Evolutionary conservation across 495 filamentous ascomycete genomes (phyloP), one percentile per base, ranked within the genome.

Genomic region (Tuber umbilicatum): DNA sequence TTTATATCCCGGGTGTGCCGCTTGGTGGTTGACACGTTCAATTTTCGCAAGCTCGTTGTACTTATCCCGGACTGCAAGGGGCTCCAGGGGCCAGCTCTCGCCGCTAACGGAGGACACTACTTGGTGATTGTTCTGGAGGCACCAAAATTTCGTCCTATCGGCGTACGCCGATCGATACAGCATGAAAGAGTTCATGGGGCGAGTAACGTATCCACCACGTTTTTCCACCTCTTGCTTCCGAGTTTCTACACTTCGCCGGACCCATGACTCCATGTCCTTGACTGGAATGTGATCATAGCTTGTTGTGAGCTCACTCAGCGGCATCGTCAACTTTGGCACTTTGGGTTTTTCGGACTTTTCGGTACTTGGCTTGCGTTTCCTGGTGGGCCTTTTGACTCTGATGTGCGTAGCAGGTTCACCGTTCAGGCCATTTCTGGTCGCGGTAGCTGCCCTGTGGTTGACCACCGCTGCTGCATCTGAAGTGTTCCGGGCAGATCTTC

Each of bases 181-280:
- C 92, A 99, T 98, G 86, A 98, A 99, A 2, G 93, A 94, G 81
- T 99, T 99, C 92, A 97, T 98, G 1, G 95, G 95, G 45, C 95
- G 86, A 76, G 94, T 92, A 73, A 99, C 87, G 79, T 93, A 93
- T 5, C 92, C 92, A 17, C 85, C 86, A 41, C 92, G 90, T 80
- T 90, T 89, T 73, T 87, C 87, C 23, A 92, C 89, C 79, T 96
- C 91, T 78, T 86, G 83, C 47, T 84, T 86, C 70, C 95, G 89
- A 9, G 85, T 87, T 68, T 92, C 89, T 2, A 85, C 83, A 14
- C 91, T 85, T 69, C 95, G 87, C 79, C 91, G 89, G 37, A 97
- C 94, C 86, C 90, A 97, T 35, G 84, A 86, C 73, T 93, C 89
- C 87, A 97, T 97, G 83, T 99, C 89, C 69, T 87, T 88, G 45